Percentiles rank a stretch among this genome's conserved stretches.
These are phyloP conservation scores for Passiflora organensis DNA, from an alignment of 345 rosid genomes.

Conservation along the genomic window DNA sequence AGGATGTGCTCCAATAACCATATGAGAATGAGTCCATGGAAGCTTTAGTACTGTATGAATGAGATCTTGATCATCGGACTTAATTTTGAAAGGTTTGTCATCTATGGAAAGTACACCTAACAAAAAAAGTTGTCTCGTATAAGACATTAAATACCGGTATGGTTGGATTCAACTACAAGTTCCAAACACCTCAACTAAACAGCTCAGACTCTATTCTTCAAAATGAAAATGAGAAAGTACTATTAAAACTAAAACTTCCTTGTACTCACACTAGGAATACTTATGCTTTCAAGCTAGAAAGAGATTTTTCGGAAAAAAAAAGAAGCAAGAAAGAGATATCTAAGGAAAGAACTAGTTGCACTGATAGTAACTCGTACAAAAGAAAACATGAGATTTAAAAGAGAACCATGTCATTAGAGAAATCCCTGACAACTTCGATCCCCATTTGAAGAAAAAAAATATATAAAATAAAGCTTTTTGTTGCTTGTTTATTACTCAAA, in stretches of 20 bases:
- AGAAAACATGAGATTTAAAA: background rate
- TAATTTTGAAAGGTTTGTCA: conserved; percentile 36
- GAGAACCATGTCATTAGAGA: too few species aligned
- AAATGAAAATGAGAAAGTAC: too few species aligned
- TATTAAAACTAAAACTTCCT: too few species aligned
- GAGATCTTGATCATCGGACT: conserved; percentile 31
- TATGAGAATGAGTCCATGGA: conserved; percentile 62
- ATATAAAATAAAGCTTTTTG: too few species aligned
- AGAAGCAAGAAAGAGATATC: background rate
- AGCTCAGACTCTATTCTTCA: too few species aligned
- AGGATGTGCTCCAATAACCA: conserved; percentile 38
- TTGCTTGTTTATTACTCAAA: too few species aligned
- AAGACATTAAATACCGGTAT: conserved; percentile 3
- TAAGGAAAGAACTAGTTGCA: background rate
- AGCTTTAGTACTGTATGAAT: conserved; percentile 56
- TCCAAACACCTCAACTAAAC: too few species aligned
- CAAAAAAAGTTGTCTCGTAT: conserved; percentile 3
- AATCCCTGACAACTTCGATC: too few species aligned
- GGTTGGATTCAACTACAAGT: too few species aligned
- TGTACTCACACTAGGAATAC: background rate
- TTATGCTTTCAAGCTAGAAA: background rate
- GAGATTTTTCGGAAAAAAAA: background rate
- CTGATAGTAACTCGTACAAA: background rate
- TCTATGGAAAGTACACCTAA: conserved; percentile 40
- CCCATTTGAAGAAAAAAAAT: too few species aligned